A percentile compares a stretch with the other conserved stretches of the same genome.
Evolutionary conservation across 345 rosid genomes (phyloP).

Genomic region (Populus alba): DNA sequence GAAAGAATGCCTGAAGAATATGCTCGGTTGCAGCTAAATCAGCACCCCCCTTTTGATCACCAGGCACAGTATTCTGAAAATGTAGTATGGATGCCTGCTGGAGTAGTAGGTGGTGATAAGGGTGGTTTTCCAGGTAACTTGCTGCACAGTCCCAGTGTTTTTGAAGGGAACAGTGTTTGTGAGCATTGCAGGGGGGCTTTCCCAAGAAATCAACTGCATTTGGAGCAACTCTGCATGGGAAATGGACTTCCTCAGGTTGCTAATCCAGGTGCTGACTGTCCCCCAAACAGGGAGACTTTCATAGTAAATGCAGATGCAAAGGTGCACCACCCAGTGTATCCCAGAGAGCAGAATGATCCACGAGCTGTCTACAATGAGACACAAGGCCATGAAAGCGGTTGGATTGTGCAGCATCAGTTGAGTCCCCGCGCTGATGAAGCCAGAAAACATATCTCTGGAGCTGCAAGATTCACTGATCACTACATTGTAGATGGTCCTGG

Average conservation of each 20-base stretch:
- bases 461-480: conserved; percentile 68
- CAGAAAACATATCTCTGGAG: conserved; percentile 52
- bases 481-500: conserved; percentile 57
- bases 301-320: conserved; percentile 56
- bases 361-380: conserved; percentile 48
- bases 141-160: conserved; percentile 50
- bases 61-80: conserved; percentile 60
- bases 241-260: conserved; percentile 49
- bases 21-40: conserved; percentile 53
- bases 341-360: conserved; percentile 52
- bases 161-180: conserved; percentile 63
- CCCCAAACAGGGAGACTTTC: conserved; percentile 49
- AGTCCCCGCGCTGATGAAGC: conserved; percentile 59
- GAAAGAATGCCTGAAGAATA: conserved; percentile 77
- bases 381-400: conserved; percentile 66
- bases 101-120: conserved; percentile 57
- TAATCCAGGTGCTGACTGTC: conserved; percentile 54
- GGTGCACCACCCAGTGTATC: conserved; percentile 47
- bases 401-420: conserved; percentile 65
- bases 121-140: conserved; percentile 72
- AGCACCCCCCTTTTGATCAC: conserved; percentile 54
- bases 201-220: conserved; percentile 57
- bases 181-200: conserved; percentile 57
- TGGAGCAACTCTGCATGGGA: conserved; percentile 62
- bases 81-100: conserved; percentile 70